A percentile compares a stretch with the other conserved stretches of the same genome.
phyloP scores from a whole-genome alignment of 176 grass and related monocot species.

The barley (Hordeum vulgare) region MorexV3_pseudomolecules_assembly NC_058519.1:394617993-394618492 shows the following conservation, averaged over 20 bases:
- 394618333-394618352: conserved; percentile 1
- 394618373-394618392: not conserved
- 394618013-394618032: conserved; percentile 73
- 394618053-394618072: conserved; percentile 67
- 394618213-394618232: conserved; percentile 64
- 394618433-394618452: not conserved
- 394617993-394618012: not conserved
- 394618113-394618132: conserved; percentile 27
- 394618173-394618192: conserved; percentile 78
- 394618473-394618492: not conserved
- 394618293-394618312: not conserved
- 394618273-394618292: conserved; percentile 19
- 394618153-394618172: not conserved
- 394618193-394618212: conserved; percentile 39
- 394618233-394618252: conserved; percentile 90
- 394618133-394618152: not conserved
- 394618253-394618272: conserved; percentile 14
- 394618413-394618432: not conserved
- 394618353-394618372: not conserved
- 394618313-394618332: not conserved
- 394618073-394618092: conserved; percentile 85
- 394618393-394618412: not conserved
- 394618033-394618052: conserved; percentile 72
- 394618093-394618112: conserved; percentile 78
- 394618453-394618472: not conserved